Evolutionary conservation across 2,329 filamentous ascomycete species (phyloP), one percentile per base, ranked within the genome.

Genomic region (Rhexocercosporidium sp.): DNA sequence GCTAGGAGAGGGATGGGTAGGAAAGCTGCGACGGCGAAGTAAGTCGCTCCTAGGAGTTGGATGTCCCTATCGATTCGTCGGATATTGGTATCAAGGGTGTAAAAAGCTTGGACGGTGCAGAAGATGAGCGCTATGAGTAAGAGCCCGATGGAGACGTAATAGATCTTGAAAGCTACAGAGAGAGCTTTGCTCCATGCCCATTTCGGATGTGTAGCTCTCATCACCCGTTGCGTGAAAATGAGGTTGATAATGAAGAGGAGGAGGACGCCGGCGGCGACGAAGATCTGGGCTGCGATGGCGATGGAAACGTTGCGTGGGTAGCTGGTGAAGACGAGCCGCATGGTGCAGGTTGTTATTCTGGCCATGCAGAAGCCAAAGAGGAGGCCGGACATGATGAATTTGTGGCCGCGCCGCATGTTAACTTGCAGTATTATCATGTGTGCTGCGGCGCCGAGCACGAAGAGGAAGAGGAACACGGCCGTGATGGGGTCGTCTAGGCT

Each of bases 231-330:
- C 0, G 90, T 80, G 75, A 94, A 92, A 74, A 96, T 81, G 49
- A 96, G 80, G 79, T 97, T 96, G 78, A 93, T 81, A 73, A 95
- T 80, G 78, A 92, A 95, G 29, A 96, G 81, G 8, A 96, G 78
- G 39, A 96, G 77, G 18, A 94, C 88, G 49, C 74, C 74, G 3
- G 72, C 73, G 16, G 70, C 57, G 3, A 74, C 70, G 37, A 76
- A 74, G 3, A 76, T 69, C 9, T 70, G 65, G 20, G 72, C 72
- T 0, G 74, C 74, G 18, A 76, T 75, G 9, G 67, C 72, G 16
- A 75, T 59, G 12, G 51, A 41, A 25, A 73, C 56, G 39, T 72
- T 70, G 16, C 16, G 62, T 1, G 64, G 57, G 27, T 74, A 64
- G 11, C 92, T 93, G 0, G 91, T 89, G 84, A 84, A 87, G n/a